These are phyloP conservation scores for Leishmania braziliensis DNA, from an alignment of 208 protist genomes.

Conservation along the genomic window DNA sequence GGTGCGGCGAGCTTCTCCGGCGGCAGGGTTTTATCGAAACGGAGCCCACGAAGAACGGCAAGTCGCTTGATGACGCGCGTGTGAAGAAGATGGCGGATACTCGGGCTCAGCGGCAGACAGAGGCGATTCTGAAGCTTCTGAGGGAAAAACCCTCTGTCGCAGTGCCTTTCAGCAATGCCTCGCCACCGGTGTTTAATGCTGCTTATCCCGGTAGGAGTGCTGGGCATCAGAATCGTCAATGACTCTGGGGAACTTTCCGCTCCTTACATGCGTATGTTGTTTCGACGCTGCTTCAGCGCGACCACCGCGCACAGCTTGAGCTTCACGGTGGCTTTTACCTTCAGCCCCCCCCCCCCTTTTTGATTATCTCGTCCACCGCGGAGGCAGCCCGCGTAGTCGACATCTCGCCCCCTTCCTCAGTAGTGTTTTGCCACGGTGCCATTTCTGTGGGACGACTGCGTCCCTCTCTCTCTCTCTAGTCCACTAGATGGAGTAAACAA, in stretches of 20 bases:
- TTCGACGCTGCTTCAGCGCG: neutral
- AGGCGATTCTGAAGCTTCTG: constrained; percentile 20
- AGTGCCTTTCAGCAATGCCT: neutral
- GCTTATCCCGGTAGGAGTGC: neutral
- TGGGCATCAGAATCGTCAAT: neutral
- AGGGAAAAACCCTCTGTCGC: neutral
- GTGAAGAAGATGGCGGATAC: constrained; percentile 2
- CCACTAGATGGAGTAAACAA: neutral
- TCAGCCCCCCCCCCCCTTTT: neutral
- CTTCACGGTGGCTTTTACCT: neutral
- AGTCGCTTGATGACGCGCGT: neutral
- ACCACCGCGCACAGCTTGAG: neutral
- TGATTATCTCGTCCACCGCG: neutral
- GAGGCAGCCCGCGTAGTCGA: neutral
- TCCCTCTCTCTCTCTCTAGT: neutral
- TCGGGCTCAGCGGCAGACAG: constrained; percentile 9
- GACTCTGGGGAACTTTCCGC: neutral
- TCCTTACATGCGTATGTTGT: neutral
- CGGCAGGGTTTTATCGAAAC: constrained; percentile 20
- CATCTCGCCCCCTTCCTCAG: neutral
- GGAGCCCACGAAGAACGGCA: neutral
- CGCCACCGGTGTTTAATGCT: neutral
- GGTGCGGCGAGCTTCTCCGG: constrained; percentile 23
- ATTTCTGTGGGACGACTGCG: neutral
- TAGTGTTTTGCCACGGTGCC: neutral